phyloP scores from a whole-genome alignment of 345 rosid species.

The Ailanthus altissimus region DNA sequence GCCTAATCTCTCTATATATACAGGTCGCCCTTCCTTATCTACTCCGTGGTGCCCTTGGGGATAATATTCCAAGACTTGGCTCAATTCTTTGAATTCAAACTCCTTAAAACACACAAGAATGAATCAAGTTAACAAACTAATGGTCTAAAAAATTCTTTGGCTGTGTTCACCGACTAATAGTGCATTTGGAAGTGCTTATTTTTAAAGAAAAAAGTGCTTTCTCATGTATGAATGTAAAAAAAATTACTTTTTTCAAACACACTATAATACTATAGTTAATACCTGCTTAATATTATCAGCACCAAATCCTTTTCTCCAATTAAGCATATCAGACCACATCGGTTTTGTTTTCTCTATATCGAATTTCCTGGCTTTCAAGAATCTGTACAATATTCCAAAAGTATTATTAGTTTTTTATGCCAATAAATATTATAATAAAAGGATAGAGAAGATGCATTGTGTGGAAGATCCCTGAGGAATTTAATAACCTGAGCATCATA shows the following conservation, averaged over 20 bases:
- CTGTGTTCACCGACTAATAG: no score
- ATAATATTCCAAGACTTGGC: slow-evolving; percentile 67
- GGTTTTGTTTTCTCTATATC: slow-evolving; percentile 85
- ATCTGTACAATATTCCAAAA: slow-evolving; percentile 39
- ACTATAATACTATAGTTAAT: no score
- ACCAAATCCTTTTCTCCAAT: slow-evolving; percentile 89
- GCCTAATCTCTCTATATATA: slow-evolving; percentile 88
- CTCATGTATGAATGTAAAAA: no score
- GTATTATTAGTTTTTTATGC: no score
- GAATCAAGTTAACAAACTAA: no score
- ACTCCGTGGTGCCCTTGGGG: slow-evolving; percentile 98
- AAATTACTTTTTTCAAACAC: no score
- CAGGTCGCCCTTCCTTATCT: slow-evolving; percentile 92
- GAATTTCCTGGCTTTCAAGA: slow-evolving; percentile 91
- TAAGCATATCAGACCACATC: slow-evolving; percentile 94
- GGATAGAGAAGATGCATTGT: not conserved
- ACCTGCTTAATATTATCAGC: slow-evolving; percentile 77
- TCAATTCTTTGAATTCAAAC: slow-evolving; percentile 58
- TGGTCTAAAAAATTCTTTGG: no score
- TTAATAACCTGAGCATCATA: slow-evolving; percentile 84
- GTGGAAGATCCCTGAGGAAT: slow-evolving; percentile 6
- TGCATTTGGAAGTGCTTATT: no score
- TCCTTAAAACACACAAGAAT: no score
- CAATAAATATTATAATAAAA: not conserved
- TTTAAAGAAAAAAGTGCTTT: no score